These are phyloP conservation scores for Blastocystis sp. DNA, from an alignment of 352 stramenopile genomes.

Conservation along the genomic window DNA sequence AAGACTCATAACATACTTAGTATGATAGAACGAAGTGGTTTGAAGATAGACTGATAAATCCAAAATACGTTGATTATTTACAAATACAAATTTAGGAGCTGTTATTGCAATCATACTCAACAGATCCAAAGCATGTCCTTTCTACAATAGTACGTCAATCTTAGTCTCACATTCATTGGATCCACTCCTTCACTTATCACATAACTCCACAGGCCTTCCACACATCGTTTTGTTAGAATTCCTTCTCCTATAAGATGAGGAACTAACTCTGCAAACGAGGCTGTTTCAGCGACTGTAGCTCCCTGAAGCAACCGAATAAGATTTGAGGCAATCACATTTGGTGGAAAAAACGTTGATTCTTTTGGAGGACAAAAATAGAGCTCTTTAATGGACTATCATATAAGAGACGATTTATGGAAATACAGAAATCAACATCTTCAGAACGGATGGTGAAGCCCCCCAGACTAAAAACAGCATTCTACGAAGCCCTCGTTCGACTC, in stretches of 20 bases:
- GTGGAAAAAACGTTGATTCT: constrained; percentile 66
- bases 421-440: background rate
- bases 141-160: background rate
- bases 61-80: background rate
- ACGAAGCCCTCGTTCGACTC: constrained; percentile 81
- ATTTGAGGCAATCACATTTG: constrained; percentile 73
- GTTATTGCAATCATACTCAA: background rate
- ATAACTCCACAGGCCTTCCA: constrained; percentile 40
- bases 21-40: background rate
- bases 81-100: background rate
- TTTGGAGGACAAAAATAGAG: constrained; percentile 38
- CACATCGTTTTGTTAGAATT: background rate
- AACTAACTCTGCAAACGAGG: constrained; percentile 73
- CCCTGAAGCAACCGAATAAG: constrained; percentile 69
- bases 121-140: constrained; percentile 2
- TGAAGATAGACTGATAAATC: background rate
- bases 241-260: constrained; percentile 10
- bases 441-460: background rate
- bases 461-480: constrained; percentile 77
- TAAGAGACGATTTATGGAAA: background rate
- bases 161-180: background rate
- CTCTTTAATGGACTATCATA: background rate
- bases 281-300: constrained; percentile 69
- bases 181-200: background rate
- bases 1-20: constrained; percentile 13